These are phyloP conservation scores for Pyrus hybrid DNA, from an alignment of 331 rosid genomes.

Conservation along the genomic window DNA sequence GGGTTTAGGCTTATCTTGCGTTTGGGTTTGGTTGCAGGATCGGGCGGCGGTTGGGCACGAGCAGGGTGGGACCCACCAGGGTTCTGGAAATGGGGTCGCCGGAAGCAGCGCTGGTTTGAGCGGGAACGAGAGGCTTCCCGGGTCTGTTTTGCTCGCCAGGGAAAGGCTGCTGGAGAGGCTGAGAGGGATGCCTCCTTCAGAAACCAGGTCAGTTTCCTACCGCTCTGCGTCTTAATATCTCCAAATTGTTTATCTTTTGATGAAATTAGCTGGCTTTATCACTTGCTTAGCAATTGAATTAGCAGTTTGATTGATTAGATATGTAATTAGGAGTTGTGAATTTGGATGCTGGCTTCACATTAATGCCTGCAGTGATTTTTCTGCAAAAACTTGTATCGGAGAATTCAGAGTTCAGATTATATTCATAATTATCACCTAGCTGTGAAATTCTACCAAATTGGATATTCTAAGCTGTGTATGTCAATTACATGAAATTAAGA, in stretches of 20 bases:
- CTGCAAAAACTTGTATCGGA: neutral
- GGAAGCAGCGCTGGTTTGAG: constrained; percentile 20
- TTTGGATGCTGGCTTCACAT: neutral
- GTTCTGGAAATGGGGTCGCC: constrained; percentile 19
- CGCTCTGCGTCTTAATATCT: neutral
- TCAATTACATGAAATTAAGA: neutral
- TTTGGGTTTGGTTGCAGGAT: constrained; percentile 27
- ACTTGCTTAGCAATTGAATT: neutral
- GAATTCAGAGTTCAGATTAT: neutral
- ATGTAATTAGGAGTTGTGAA: neutral
- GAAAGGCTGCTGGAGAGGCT: constrained; percentile 81
- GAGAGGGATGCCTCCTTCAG: constrained; percentile 54
- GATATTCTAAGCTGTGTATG: neutral
- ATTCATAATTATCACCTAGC: neutral
- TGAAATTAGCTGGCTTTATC: neutral
- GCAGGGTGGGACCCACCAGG: constrained; percentile 17
- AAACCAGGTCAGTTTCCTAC: constrained; percentile 45
- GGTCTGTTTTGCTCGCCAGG: constrained; percentile 70
- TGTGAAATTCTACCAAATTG: neutral
- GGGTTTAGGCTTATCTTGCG: neutral
- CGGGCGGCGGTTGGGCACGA: constrained; percentile 36
- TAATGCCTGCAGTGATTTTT: neutral
- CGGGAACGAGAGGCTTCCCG: constrained; percentile 63
- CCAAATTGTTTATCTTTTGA: neutral
- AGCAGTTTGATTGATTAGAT: neutral